phyloP scores from a whole-genome alignment of 208 protist genomes.

The Trypanosoma caninum region DNA sequence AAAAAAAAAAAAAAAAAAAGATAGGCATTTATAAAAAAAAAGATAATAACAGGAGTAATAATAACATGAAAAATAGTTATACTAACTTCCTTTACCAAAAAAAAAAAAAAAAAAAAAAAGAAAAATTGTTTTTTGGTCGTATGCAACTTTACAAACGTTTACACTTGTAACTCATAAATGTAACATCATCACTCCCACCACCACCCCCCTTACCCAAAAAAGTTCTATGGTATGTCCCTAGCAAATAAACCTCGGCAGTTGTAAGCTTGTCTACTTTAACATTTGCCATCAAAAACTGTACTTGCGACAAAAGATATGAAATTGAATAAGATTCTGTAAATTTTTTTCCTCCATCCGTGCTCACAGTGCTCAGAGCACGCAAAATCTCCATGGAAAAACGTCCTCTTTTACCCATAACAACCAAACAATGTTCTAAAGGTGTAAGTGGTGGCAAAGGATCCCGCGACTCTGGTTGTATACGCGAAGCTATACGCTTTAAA shows the following conservation, averaged over 20 bases:
- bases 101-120: not conserved
- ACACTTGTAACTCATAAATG: conserved; percentile 33
- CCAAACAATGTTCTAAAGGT: conserved; percentile 67
- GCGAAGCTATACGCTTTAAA: not conserved
- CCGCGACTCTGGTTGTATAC: not conserved
- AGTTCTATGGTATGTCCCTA: conserved; percentile 1
- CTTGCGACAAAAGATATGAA: conserved; percentile 31
- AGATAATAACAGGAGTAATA: too few species aligned
- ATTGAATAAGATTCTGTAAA: conserved; percentile 51
- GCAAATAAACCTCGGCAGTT: conserved; percentile 36
- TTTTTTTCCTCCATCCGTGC: conserved; percentile 33
- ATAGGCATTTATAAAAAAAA: not conserved
- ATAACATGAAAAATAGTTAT: too few species aligned
- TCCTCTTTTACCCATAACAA: conserved; percentile 64
- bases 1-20: not conserved
- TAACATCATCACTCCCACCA: conserved; percentile 8
- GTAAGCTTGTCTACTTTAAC: conserved; percentile 44
- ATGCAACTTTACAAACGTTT: too few species aligned
- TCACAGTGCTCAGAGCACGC: conserved; percentile 26
- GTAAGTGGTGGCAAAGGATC: conserved; percentile 23
- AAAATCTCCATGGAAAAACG: conserved; percentile 59
- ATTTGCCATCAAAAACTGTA: conserved; percentile 28
- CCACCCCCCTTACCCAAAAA: not conserved
- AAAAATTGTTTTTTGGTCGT: not conserved
- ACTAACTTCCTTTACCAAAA: too few species aligned